Conservation (phyloP, 1,284 basidiomycete species). For the Erythrobasidium hasegawianum region DNA sequence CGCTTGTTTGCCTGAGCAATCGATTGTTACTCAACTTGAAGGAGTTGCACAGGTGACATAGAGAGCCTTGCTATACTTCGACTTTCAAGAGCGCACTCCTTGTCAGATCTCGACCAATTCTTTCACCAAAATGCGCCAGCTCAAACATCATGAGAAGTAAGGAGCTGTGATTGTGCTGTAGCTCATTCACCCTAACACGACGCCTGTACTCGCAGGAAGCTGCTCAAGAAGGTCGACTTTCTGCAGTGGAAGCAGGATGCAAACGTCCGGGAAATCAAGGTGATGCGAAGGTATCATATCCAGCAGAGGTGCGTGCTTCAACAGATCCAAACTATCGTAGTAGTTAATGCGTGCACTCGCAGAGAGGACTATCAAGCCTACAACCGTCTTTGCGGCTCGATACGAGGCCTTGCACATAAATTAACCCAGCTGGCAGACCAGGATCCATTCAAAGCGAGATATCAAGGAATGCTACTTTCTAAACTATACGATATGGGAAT, state of each 20-base stretch:
- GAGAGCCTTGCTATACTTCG: no score
- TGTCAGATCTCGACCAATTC: no score
- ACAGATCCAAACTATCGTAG: slow-evolving; percentile 10
- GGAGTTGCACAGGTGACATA: no score
- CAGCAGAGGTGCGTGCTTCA: slow-evolving; percentile 60
- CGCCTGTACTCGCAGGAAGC: slow-evolving; percentile 45
- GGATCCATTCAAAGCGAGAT: slow-evolving; percentile 80
- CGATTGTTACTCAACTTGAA: no score
- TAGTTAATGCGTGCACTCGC: no score
- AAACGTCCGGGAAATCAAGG: slow-evolving; percentile 83
- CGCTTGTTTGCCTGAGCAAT: no score
- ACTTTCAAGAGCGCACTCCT: no score
- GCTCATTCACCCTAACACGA: background rate
- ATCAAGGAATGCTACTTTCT: slow-evolving; percentile 80
- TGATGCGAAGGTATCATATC: slow-evolving; percentile 93
- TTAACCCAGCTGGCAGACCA: slow-evolving; percentile 81
- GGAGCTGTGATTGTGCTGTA: background rate
- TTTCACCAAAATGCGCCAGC: slow-evolving; percentile 65
- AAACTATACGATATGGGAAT: slow-evolving; percentile 98
- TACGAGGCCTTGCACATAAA: slow-evolving; percentile 81
- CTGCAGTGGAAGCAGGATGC: slow-evolving; percentile 94
- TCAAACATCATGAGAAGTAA: slow-evolving; percentile 91
- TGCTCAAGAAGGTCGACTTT: slow-evolving; percentile 71
- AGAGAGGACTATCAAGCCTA: slow-evolving; percentile 95
- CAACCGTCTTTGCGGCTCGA: slow-evolving; percentile 87